Evolutionary conservation across 495 filamentous ascomycete genomes (phyloP), one percentile per base, ranked within the genome.

Genomic region (Poronia punctata): DNA sequence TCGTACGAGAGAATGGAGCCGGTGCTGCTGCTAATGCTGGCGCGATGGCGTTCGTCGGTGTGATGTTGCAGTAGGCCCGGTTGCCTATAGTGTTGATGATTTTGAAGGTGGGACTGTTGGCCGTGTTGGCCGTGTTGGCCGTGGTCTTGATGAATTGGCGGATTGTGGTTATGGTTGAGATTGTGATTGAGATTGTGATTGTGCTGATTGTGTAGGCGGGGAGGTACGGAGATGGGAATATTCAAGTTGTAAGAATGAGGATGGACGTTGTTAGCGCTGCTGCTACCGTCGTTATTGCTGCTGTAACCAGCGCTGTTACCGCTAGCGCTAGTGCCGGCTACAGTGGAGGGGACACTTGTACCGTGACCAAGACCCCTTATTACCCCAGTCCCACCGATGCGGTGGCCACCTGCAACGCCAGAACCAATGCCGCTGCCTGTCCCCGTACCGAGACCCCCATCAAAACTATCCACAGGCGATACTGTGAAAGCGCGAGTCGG

Each of bases 241-340:
- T 53, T 28, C 34, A 37, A 26, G 35, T 52, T 59, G 56, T 63
- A 64, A 56, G 59, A 50, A 53, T 53, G 38, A 30, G 52, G 42
- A 40, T 51, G 46, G 27, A 23, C 44, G 28, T 49, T 51, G 52
- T 44, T 48, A 44, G 50, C 34, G 40, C 41, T 33, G 9, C 26
- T 23, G 15, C 34, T 29, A 42, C 43, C 45, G 45, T 49, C 71
- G 64, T 15, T 70, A 51, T 49, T 61, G 69, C 43, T 64, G 65
- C 17, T 67, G 49, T 40, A 66, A 66, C 64, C 71, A 23, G 76
- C 71, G 14, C 51, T 84, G 30, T 65, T 71, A 53, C 75, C 71
- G 24, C 62, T 85, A 30, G 52, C 31, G 10, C 66, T 66, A 44
- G 60, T 66, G 38, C 82, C 82, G 25, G 11, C 34, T n/a, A n/a